Percentiles rank a stretch among this genome's conserved stretches.
phyloP scores from a whole-genome alignment of 2,329 filamentous ascomycete genomes.

The Fusarium sp. region DNA sequence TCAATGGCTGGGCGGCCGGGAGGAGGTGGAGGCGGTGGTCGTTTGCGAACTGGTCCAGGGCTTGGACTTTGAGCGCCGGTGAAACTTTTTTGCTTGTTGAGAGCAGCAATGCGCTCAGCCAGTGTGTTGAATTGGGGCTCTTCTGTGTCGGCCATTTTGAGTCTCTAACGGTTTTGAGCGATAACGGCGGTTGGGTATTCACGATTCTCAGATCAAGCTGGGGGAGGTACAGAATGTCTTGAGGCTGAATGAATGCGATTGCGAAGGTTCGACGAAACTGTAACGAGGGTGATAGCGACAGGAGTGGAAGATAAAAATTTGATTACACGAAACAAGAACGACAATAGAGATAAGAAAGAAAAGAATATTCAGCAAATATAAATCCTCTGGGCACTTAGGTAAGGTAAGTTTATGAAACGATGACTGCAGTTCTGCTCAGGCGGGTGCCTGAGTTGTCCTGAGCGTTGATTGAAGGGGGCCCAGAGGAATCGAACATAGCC shows the following conservation, averaged over 20 bases:
- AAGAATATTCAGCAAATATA: constrained; percentile 9
- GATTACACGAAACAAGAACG: constrained; percentile 11
- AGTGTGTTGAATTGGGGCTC: constrained; percentile 71
- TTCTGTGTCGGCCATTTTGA: constrained; percentile 68
- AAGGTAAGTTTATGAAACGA: constrained; percentile 2
- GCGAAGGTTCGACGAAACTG: background rate
- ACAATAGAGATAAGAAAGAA: background rate
- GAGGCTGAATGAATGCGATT: background rate
- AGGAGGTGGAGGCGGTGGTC: constrained; percentile 52
- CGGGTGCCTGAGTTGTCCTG: constrained; percentile 13
- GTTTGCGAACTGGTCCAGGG: constrained; percentile 57
- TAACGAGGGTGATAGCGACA: constrained; percentile 15
- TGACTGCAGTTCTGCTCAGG: constrained; percentile 1
- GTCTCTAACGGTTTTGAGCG: background rate
- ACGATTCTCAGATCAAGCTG: background rate
- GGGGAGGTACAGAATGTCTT: constrained; percentile 2
- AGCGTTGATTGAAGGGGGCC: constrained; percentile 37
- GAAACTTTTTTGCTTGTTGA: constrained; percentile 72
- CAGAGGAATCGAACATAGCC: constrained; percentile 34
- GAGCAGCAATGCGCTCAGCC: constrained; percentile 71
- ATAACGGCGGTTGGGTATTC: background rate
- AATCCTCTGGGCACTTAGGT: constrained; percentile 8
- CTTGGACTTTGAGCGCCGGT: constrained; percentile 51
- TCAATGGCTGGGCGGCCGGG: constrained; percentile 55
- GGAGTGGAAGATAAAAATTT: background rate